phyloP scores from a whole-genome alignment of 169 alveolate genomes.

The Amoebophrya sp. region DNA sequence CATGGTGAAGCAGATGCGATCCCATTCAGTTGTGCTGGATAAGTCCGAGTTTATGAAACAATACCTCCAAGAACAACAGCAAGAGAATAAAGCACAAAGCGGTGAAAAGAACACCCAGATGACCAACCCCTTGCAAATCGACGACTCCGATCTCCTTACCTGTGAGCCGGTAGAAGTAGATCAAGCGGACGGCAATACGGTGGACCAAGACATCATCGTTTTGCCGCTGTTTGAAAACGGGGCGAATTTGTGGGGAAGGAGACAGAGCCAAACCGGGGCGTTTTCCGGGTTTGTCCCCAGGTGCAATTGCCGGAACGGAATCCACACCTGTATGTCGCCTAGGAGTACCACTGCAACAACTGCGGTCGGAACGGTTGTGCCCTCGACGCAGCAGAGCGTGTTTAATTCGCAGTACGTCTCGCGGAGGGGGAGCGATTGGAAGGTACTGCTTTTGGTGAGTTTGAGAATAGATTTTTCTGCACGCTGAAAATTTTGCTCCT shows the following conservation, averaged over 20 bases:
- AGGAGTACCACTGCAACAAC: neutral
- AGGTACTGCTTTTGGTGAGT: too few species aligned
- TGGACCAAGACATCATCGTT: neutral
- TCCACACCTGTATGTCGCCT: conserved; percentile 9
- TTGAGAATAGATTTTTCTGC: too few species aligned
- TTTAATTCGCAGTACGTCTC: neutral
- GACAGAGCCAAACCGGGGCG: neutral
- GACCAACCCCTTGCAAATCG: too few species aligned
- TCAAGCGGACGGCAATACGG: too few species aligned
- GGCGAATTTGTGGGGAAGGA: conserved; percentile 18
- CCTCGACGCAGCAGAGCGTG: neutral
- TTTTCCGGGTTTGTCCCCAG: neutral
- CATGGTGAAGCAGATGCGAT: neutral
- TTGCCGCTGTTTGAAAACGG: neutral
- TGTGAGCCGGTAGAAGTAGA: too few species aligned
- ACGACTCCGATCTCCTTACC: too few species aligned
- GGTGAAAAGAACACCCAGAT: neutral
- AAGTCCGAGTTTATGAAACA: neutral
- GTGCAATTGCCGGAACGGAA: neutral
- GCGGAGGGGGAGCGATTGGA: neutral
- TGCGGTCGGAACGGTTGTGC: neutral
- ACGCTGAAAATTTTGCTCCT: too few species aligned
- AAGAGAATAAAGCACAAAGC: neutral
- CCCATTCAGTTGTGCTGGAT: neutral
- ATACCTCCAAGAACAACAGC: neutral